Evolutionary conservation across 108 stramenopile species (phyloP).

Genomic region (Pseudonitzschia pungens): DNA sequence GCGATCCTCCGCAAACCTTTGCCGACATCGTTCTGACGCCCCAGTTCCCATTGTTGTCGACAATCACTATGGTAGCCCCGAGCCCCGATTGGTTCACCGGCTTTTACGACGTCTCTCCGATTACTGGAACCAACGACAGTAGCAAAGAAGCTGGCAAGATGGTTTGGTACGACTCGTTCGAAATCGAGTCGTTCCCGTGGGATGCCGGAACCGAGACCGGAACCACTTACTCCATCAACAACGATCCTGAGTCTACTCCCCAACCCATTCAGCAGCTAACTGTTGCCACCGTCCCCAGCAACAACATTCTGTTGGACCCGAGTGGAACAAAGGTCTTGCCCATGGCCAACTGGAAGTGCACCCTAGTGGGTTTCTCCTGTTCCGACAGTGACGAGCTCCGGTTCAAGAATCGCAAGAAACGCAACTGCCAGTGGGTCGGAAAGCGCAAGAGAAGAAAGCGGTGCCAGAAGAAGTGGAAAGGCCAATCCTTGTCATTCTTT

Average conservation of each 20-base stretch:
- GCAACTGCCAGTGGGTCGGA: too few species aligned
- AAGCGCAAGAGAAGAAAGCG: too few species aligned
- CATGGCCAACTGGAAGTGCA: background rate
- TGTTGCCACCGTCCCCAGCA: background rate
- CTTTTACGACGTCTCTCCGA: conserved; percentile 11
- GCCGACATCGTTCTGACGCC: background rate
- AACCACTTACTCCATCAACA: conserved; percentile 6
- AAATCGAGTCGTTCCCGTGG: conserved; percentile 21
- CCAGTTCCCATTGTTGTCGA: background rate
- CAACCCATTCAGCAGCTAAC: conserved; percentile 17
- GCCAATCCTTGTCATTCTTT: too few species aligned
- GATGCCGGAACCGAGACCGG: conserved; percentile 33
- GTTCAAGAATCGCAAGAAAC: too few species aligned
- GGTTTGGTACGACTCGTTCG: too few species aligned
- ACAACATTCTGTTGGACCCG: background rate
- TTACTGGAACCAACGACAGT: too few species aligned
- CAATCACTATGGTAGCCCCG: conserved; percentile 24
- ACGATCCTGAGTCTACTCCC: background rate
- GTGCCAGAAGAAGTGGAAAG: too few species aligned
- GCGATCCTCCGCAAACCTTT: conserved; percentile 1
- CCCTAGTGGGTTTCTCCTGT: too few species aligned
- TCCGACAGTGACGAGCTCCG: too few species aligned
- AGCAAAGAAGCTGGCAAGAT: too few species aligned
- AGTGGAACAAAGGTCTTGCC: background rate
- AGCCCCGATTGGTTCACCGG: conserved; percentile 35